Conservation (phyloP, 768 basidiomycete species). For the Sarcodon sp. region DNA sequence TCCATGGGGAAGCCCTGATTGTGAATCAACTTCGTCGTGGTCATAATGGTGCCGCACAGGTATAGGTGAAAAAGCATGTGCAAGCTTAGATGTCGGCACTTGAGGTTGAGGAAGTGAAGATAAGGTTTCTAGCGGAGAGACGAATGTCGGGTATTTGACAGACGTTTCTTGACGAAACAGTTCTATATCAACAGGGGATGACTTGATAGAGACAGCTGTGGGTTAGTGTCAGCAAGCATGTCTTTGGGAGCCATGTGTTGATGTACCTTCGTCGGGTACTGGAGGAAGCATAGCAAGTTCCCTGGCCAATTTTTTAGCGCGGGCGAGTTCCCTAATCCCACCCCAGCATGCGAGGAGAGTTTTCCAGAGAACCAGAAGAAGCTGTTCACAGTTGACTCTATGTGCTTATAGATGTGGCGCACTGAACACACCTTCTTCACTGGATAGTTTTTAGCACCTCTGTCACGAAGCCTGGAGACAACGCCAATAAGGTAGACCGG, state of each 20-base stretch:
- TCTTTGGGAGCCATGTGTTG: background rate
- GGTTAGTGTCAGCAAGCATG: background rate
- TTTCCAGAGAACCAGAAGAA: constrained; percentile 92
- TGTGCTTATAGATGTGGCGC: constrained; percentile 4
- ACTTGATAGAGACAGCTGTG: constrained; percentile 62
- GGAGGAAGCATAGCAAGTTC: constrained; percentile 70
- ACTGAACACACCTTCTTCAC: constrained; percentile 72
- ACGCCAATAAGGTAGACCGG: constrained; percentile 88
- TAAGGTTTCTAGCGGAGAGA: constrained; percentile 32
- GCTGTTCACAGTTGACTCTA: constrained; percentile 26
- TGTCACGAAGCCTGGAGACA: constrained; percentile 83
- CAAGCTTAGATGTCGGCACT: constrained; percentile 49
- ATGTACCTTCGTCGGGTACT: constrained; percentile 33
- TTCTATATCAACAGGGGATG: constrained; percentile 84
- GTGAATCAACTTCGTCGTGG: constrained; percentile 54
- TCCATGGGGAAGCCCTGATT: constrained; percentile 24
- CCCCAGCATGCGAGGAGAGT: constrained; percentile 85
- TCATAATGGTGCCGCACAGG: constrained; percentile 93
- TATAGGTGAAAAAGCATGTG: constrained; percentile 86
- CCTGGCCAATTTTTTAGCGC: constrained; percentile 75
- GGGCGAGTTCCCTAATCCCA: constrained; percentile 74
- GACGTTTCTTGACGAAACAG: constrained; percentile 83
- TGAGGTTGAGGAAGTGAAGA: constrained; percentile 12
- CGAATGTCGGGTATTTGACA: constrained; percentile 94
- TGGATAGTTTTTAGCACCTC: constrained; percentile 90